Base-by-base conservation (phyloP, 257 asterid genomes). In the Solanum bulbocastanum region DNA sequence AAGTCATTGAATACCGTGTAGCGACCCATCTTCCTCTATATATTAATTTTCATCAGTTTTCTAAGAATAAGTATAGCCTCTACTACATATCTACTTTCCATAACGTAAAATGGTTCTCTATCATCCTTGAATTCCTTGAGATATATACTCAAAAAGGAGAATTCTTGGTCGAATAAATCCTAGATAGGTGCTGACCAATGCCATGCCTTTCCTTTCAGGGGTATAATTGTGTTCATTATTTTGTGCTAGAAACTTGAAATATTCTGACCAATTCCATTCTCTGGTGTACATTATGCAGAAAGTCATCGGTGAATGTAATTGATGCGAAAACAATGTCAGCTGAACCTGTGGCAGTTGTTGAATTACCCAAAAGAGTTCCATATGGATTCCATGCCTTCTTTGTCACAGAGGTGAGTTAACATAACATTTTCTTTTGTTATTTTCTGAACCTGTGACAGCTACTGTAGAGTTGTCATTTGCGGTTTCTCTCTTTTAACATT, bases 371-470 rank as follows among this genome's bases (percentile, higher is more conserved):
- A 74, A 89, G 99, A 92, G 99, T 96, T 85, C 99, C 99, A 11
- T 95, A 93, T 62, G 98, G 98, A 25, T 96, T 96, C 91, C 98
- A 96, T 88, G 99, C 99, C 90, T 94, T 96, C 91, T 96, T 96
- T 49, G 98, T 96, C 86, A 93, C 96, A 13, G 98, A 95, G 98
- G 99, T 94, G 68, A 81, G 42, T 81, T 30, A 49, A 9, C n/a
- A n/a, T n/a, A n/a, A n/a, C n/a, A n/a, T n/a, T n/a, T n/a, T n/a
- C n/a, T n/a, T n/a, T n/a, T n/a, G n/a, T n/a, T n/a, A n/a, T n/a
- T n/a, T n/a, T n/a, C n/a, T n/a, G n/a, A n/a, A n/a, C n/a, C n/a
- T n/a, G n/a, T n/a, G n/a, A n/a, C n/a, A n/a, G n/a, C n/a, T n/a
- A n/a, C 73, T 66, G 73, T 12, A 66, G 5, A 58, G 66, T 58